Conservation (phyloP, 2,329 filamentous ascomycete genomes). For the Arthrobotrys conoides region DNA sequence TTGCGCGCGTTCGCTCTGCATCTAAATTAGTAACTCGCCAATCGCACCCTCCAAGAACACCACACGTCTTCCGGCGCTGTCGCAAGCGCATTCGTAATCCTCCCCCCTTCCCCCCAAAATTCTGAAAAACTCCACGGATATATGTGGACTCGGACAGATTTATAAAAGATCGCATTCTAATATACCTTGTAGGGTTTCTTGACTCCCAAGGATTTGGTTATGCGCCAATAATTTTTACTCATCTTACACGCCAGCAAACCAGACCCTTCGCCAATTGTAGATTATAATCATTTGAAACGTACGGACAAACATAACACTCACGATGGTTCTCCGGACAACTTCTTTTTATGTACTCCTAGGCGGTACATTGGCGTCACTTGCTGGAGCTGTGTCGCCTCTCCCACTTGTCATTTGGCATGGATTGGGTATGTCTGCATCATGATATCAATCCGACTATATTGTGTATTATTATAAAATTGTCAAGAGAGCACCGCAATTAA, state of each 20-base stretch:
- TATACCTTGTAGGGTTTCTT: neutral
- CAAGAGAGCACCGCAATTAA: neutral
- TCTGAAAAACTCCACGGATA: neutral
- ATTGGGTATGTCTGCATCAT: conserved; percentile 71
- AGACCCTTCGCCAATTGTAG: conserved; percentile 5
- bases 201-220: neutral
- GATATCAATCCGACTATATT: neutral
- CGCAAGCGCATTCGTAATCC: conserved; percentile 59
- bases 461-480: conserved; percentile 24
- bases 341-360: conserved; percentile 40
- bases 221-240: conserved; percentile 5
- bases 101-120: conserved; percentile 11
- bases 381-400: conserved; percentile 72
- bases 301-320: neutral
- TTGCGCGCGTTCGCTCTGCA: neutral
- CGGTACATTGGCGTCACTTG: conserved; percentile 30
- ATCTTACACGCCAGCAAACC: conserved; percentile 26
- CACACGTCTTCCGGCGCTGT: conserved; percentile 50
- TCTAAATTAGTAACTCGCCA: conserved; percentile 27
- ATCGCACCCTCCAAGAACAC: conserved; percentile 38
- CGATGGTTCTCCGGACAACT: conserved; percentile 34
- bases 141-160: conserved; percentile 15
- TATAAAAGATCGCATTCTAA: conserved; percentile 40
- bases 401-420: conserved; percentile 97
- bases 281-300: neutral